Evolutionary conservation across 2,329 filamentous ascomycete species (phyloP), one percentile per base, ranked within the genome.

Genomic region (Cladophialophora exuberans): DNA sequence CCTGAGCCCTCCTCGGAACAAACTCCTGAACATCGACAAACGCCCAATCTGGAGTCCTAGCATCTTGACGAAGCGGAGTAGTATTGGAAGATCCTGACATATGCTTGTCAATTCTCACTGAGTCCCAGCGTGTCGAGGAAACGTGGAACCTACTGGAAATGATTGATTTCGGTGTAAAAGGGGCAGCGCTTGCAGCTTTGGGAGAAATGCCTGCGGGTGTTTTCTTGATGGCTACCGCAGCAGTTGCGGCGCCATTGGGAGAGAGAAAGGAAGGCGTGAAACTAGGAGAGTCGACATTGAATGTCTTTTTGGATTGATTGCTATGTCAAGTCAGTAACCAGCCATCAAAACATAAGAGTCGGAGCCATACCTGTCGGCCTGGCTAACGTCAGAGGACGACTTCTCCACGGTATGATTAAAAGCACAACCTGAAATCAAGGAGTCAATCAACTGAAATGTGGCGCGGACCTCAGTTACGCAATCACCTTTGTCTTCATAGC

Each of bases 221-320:
- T 35, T 62, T 59, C 47, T 57, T 60, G 43, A 52, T 28, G 6
- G 46, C 36, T 4, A 43, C 41, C 28, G 35, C 44, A 7, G 46
- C 33, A 15, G 50, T 35, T 44, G 39, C 41, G 35, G 53, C 69
- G 47, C 74, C 78, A 65, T 78, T 77, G 23, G 74, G 72, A 55
- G 73, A 75, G 10, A 79, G 70, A 54, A 77, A 73, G 36, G 83
- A 75, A 31, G 93, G 93, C 0, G 90, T 97, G 71, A 99, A 99
- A 43, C 93, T 90, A 10, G 94, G 93, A 6, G 94, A 97, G 67
- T 97, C 94, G 67, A 96, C 94, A 72, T 96, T 99, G 63, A 99
- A 80, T 23, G 87, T 35, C 52, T 65, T 65, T 50, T 62, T 64
- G 15, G 48, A 39, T 30, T 59, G 60, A 36, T 61, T 62, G 33